Base-by-base conservation (phyloP, 2,329 filamentous ascomycete genomes). In the Chaetomiaceae sp. region DNA sequence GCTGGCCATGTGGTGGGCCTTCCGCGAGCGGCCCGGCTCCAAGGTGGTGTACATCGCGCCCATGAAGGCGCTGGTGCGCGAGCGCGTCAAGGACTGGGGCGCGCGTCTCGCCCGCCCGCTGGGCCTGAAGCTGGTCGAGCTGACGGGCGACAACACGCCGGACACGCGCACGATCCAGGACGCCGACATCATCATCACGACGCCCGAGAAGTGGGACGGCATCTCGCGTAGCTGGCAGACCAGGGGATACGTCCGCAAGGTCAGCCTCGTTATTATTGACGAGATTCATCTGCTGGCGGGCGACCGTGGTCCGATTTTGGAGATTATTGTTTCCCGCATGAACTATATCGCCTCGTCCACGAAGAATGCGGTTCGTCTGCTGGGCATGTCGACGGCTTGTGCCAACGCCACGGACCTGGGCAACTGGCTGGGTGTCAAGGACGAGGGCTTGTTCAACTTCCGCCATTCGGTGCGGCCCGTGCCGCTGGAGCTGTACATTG, bases 191-290 rank as follows among this genome's bases (percentile, higher is more conserved):
- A 98, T 98, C 58, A 89, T 98, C 59, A 98, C 93, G 0, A 98
- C 94, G 0, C 94, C 93, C n/a, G 93, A 98, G 69, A 98, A 98
- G 65, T 98, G 93, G 93, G 94, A 98, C 63, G 94, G 94, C 78
- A 97, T 98, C 57, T 95, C 88, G 58, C 86, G 93, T 78, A 95
- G 88, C 61, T 98, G 94, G 93, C 90, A 97, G 65, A 97, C 91
- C 5, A 85, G 93, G 79, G 86, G 87, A 50, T 98, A 98, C 57
- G 93, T 98, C 33, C 82, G 89, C 42, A 85, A 96, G 66, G 93
- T 98, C 49, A 91, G 89, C 50, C 72, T 98, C 14, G 93, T 98
- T 42, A 96, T 98, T 52, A 98, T 98, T 56, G 93, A 98, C 60
- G 93, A 98, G 69, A 98, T 98, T 48, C 93, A 98, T 67, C 71